Percentiles rank a stretch among this genome's conserved stretches.
Evolutionary conservation across 305 asterid genomes (phyloP).

Genomic region (Fraxinus albicans): DNA sequence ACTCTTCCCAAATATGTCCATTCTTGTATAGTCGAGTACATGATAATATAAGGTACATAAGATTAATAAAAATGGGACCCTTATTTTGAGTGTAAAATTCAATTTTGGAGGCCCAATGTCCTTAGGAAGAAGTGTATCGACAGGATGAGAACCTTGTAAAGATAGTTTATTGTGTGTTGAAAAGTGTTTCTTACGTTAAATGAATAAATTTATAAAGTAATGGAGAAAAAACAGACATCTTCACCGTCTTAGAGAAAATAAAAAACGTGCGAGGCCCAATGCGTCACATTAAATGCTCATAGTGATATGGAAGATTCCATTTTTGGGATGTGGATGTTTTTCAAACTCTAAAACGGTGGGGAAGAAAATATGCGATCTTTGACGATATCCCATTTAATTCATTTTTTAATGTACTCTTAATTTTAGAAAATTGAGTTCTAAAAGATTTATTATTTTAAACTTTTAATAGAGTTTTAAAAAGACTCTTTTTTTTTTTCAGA

Average conservation of each 20-base stretch:
- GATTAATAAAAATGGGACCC: slow-evolving; percentile 27
- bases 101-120: slow-evolving; percentile 45
- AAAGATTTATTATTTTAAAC: no score
- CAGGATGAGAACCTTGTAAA: slow-evolving; percentile 83
- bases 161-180: slow-evolving; percentile 53
- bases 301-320: slow-evolving; percentile 90
- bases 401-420: neutral
- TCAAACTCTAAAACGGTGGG: slow-evolving; percentile 39
- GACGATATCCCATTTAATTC: neutral
- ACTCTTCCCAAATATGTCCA: neutral
- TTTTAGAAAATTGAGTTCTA: no score
- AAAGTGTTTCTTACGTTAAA: slow-evolving; percentile 46
- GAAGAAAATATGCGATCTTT: slow-evolving; percentile 24
- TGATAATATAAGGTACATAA: neutral
- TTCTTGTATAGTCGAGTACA: neutral
- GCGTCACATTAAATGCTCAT: slow-evolving; percentile 77
- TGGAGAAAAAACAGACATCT: slow-evolving; percentile 84
- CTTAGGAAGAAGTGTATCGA: slow-evolving; percentile 54
- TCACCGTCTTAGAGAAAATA: slow-evolving; percentile 83
- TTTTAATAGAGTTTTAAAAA: no score
- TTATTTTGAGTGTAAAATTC: slow-evolving; percentile 35
- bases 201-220: slow-evolving; percentile 33
- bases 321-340: slow-evolving; percentile 77
- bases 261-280: slow-evolving; percentile 72
- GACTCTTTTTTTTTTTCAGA: no score